Conservation (phyloP, 768 basidiomycete genomes). For the Clitopilus passeckerianus region DNA sequence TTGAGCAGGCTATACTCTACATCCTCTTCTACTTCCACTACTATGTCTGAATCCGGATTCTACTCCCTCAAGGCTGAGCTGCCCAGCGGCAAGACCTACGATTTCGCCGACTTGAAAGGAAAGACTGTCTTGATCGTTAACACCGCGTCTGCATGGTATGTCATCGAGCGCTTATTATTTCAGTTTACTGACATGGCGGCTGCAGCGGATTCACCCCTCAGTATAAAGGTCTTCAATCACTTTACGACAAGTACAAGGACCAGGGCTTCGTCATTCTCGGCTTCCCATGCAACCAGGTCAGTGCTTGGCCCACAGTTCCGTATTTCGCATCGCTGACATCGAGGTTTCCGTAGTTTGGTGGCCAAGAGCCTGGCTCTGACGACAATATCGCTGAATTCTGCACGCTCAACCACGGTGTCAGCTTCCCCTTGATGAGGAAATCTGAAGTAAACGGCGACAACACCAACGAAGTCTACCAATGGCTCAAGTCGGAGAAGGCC, state of each 20-base stretch:
- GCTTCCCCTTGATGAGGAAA: conserved; percentile 90
- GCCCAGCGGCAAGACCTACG: conserved; percentile 48
- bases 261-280: conserved; percentile 75
- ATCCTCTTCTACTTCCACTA: conserved; percentile 3
- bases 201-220: conserved; percentile 80
- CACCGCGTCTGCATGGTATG: conserved; percentile 70
- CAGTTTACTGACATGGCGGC: background rate
- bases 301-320: background rate
- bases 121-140: conserved; percentile 80
- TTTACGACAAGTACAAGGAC: conserved; percentile 81
- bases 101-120: conserved; percentile 68
- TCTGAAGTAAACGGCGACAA: conserved; percentile 88
- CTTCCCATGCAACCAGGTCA: conserved; percentile 87
- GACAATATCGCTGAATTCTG: conserved; percentile 72
- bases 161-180: background rate
- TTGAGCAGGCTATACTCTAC: background rate
- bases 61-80: conserved; percentile 65
- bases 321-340: background rate
- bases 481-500: conserved; percentile 77
- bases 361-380: conserved; percentile 83
- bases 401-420: conserved; percentile 79
- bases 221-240: conserved; percentile 74
- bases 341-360: conserved; percentile 54
- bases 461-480: conserved; percentile 81
- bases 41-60: conserved; percentile 31